These are phyloP conservation scores for Keithomyces neogunnii DNA, from an alignment of 2,329 filamentous ascomycete species.

Conservation along the genomic window DNA sequence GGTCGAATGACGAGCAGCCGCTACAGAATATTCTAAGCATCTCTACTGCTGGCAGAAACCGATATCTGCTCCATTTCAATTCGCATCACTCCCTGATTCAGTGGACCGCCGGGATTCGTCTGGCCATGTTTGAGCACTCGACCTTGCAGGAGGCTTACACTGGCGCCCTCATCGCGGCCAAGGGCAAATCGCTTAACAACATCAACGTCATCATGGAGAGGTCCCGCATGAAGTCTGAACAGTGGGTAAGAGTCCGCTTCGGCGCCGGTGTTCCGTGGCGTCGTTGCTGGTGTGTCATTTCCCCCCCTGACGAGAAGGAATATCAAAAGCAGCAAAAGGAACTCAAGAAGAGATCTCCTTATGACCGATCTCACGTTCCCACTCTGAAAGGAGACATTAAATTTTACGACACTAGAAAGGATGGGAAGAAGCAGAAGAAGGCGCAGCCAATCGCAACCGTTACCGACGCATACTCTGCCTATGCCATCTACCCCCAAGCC, in stretches of 20 bases:
- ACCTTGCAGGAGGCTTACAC: slow-evolving; percentile 95
- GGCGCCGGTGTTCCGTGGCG: slow-evolving; percentile 94
- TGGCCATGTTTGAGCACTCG: slow-evolving; percentile 90
- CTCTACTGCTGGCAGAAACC: slow-evolving; percentile 90
- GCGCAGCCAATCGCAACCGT: slow-evolving; percentile 83
- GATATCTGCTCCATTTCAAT: slow-evolving; percentile 93
- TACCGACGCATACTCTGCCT: slow-evolving; percentile 82
- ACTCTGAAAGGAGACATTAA: slow-evolving; percentile 81
- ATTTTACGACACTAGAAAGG: slow-evolving; percentile 76
- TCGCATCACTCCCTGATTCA: slow-evolving; percentile 87
- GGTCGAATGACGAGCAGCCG: slow-evolving; percentile 65
- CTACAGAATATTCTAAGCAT: slow-evolving; percentile 93
- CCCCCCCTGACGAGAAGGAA: slow-evolving; percentile 90
- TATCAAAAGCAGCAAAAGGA: slow-evolving; percentile 75
- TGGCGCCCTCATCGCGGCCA: slow-evolving; percentile 88
- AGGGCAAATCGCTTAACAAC: slow-evolving; percentile 81
- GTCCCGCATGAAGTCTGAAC: slow-evolving; percentile 66
- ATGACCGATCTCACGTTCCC: slow-evolving; percentile 62
- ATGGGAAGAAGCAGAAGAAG: slow-evolving; percentile 84
- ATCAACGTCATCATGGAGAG: slow-evolving; percentile 85
- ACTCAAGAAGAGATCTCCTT: slow-evolving; percentile 71
- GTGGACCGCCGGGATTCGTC: slow-evolving; percentile 90
- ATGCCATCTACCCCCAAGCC: slow-evolving; percentile 91
- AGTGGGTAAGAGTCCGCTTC: slow-evolving; percentile 93
- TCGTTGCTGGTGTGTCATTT: slow-evolving; percentile 92